Conservation (phyloP, 192 early-diverging fungal species). For the Dissophora globulifera region DNA sequence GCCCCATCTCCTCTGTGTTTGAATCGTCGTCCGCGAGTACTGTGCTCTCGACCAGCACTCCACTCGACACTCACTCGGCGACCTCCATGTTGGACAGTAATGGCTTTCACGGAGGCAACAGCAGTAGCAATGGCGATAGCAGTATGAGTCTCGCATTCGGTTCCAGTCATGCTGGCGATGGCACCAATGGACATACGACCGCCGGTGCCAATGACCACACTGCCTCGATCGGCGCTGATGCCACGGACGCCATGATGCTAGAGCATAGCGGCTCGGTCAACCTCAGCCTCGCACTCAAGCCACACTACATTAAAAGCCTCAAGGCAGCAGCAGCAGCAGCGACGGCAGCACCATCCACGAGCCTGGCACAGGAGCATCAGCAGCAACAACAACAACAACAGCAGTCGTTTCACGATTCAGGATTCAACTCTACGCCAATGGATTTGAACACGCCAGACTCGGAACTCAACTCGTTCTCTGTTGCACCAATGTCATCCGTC, state of each 20-base stretch:
- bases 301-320: constrained; percentile 32
- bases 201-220: constrained; percentile 3
- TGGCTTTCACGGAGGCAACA: constrained; percentile 9
- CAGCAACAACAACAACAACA: constrained; percentile 22
- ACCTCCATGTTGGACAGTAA: constrained; percentile 10
- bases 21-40: constrained; percentile 22
- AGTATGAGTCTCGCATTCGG: not conserved
- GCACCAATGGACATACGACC: not conserved
- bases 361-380: not conserved
- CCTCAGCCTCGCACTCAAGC: constrained; percentile 32
- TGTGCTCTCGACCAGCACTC: not conserved
- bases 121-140: constrained; percentile 2
- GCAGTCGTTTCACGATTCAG: not conserved
- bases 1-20: constrained; percentile 30
- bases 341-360: not conserved
- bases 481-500: not conserved
- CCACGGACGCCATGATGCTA: not conserved
- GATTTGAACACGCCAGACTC: constrained; percentile 17
- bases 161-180: not conserved
- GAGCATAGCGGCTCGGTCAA: constrained; percentile 17
- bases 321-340: constrained; percentile 14
- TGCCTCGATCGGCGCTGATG: not conserved
- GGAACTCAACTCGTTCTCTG: not conserved
- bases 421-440: constrained; percentile 18
- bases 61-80: constrained; percentile 1